Percentiles rank a stretch among this genome's conserved stretches.
These are phyloP conservation scores for Cystobasidium slooffiae DNA, from an alignment of 1,284 basidiomycete species.

Conservation along the genomic window DNA sequence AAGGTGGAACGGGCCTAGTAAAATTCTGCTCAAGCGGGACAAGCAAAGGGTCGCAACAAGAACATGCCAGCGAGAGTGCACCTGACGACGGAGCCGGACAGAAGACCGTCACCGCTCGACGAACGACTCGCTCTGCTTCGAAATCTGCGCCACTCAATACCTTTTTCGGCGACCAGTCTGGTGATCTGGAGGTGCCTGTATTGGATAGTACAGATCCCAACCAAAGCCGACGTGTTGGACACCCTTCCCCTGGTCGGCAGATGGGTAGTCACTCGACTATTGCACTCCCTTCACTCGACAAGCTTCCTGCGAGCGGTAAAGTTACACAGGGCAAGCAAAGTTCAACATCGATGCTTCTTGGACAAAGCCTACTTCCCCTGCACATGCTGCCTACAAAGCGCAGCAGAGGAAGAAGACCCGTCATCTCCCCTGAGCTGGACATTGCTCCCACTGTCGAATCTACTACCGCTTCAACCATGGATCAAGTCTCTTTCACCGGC, in stretches of 20 bases:
- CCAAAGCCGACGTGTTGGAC: too few relatives aligned
- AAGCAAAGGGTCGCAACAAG: too few relatives aligned
- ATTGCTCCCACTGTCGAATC: constrained; percentile 42
- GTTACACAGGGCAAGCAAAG: background rate
- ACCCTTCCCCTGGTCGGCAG: too few relatives aligned
- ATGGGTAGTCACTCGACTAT: too few relatives aligned
- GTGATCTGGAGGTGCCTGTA: background rate
- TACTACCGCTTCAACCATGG: constrained; percentile 44
- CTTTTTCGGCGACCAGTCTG: background rate
- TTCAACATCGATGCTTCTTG: background rate
- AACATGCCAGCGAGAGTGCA: background rate
- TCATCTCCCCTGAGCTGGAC: constrained; percentile 45
- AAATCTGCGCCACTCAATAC: background rate
- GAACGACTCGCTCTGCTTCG: background rate
- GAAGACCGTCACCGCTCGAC: background rate
- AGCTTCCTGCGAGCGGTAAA: background rate
- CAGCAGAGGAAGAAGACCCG: constrained; percentile 51
- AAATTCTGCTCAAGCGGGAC: too few relatives aligned
- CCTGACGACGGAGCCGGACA: background rate
- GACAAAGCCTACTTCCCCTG: background rate
- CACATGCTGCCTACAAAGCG: constrained; percentile 50
- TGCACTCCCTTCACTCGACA: background rate
- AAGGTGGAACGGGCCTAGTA: too few relatives aligned
- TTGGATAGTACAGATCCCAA: background rate
- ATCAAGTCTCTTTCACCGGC: constrained; percentile 47